A percentile compares a stretch with the other conserved stretches of the same genome.
These are phyloP conservation scores for Sugiyamaella lignohabitans DNA, from an alignment of 805 yeast species.

Conservation along the genomic window DNA sequence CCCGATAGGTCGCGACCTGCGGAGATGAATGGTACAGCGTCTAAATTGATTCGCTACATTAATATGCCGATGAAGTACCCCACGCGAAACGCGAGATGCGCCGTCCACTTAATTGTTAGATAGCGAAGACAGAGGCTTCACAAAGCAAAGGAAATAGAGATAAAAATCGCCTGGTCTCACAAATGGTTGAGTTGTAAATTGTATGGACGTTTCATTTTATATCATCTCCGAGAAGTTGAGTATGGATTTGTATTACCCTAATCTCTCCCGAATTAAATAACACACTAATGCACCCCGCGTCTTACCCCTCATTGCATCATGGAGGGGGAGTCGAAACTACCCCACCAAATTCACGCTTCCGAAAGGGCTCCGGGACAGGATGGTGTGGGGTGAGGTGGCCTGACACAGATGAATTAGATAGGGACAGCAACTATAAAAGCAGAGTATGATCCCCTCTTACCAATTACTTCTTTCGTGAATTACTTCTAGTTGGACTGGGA, in stretches of 20 bases:
- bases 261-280: not conserved
- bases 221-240: not conserved
- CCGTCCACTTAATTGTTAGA: not conserved
- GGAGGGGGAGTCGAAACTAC: not conserved
- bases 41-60: not conserved
- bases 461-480: not conserved
- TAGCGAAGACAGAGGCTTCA: not conserved
- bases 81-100: not conserved
- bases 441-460: not conserved
- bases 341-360: too few relatives aligned
- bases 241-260: not conserved
- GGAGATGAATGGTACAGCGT: too few relatives aligned
- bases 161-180: not conserved
- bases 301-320: not conserved
- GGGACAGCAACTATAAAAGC: not conserved
- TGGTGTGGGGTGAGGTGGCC: not conserved
- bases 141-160: not conserved
- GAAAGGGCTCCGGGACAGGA: not conserved
- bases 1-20: too few relatives aligned
- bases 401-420: not conserved
- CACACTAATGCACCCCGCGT: not conserved
- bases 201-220: not conserved
- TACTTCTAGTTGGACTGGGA: not conserved
- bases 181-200: not conserved
- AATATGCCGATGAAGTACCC: not conserved